Evolutionary conservation across 345 rosid genomes (phyloP).

Genomic region (Conringia planisiliqua): DNA sequence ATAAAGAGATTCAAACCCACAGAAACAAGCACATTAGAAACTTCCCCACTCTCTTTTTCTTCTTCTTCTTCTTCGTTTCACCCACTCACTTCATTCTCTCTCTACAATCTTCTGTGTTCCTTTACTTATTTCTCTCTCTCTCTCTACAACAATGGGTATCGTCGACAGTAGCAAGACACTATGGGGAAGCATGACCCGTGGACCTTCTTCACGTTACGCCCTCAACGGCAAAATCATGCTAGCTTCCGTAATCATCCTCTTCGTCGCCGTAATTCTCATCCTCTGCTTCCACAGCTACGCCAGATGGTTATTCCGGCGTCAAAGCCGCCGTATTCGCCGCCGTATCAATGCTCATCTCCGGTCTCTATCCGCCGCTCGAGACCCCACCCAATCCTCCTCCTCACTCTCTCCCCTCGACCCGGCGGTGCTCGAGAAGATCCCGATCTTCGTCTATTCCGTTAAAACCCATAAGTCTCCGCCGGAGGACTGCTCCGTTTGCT

Average conservation of each 20-base stretch:
- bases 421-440: slow-evolving; percentile 48
- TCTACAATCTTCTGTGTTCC: background rate
- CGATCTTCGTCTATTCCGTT: slow-evolving; percentile 43
- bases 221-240: slow-evolving; percentile 64
- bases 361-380: slow-evolving; percentile 28
- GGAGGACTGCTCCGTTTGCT: slow-evolving; percentile 67
- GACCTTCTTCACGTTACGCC: slow-evolving; percentile 24
- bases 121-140: background rate
- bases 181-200: slow-evolving; percentile 16
- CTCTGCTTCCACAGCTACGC: slow-evolving; percentile 61
- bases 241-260: slow-evolving; percentile 47
- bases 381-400: slow-evolving; percentile 18
- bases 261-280: slow-evolving; percentile 44
- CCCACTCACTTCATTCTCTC: slow-evolving; percentile 11
- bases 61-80: background rate
- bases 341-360: slow-evolving; percentile 33
- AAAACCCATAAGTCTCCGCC: slow-evolving; percentile 20
- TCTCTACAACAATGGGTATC: slow-evolving; percentile 18
- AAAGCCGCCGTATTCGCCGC: slow-evolving; percentile 42
- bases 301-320: slow-evolving; percentile 45
- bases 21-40: slow-evolving; percentile 8
- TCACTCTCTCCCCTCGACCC: slow-evolving; percentile 46
- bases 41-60: background rate
- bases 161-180: slow-evolving; percentile 3
- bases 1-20: slow-evolving; percentile 27